Percentiles rank a stretch among this genome's conserved stretches.
Conservation (phyloP, 78 protist genomes). For the Dictyostelium purpureum region DNA sequence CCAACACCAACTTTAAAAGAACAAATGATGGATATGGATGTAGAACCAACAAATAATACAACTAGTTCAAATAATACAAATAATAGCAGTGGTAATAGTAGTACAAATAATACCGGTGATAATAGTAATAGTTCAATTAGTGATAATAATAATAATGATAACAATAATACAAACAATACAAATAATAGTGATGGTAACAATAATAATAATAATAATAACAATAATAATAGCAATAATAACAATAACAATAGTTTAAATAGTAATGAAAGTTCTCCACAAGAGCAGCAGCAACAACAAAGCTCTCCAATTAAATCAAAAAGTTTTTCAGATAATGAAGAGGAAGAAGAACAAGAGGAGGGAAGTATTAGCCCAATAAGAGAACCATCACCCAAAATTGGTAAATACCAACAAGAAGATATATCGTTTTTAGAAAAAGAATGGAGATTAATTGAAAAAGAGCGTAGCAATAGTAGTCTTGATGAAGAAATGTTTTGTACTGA, state of each 20-base stretch:
- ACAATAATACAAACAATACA: background rate
- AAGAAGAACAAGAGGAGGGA: background rate
- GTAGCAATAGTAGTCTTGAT: background rate
- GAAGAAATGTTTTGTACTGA: background rate
- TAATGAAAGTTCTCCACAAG: background rate
- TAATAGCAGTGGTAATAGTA: background rate
- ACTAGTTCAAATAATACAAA: background rate
- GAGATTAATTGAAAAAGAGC: background rate
- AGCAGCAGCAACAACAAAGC: background rate
- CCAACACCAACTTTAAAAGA: too few species aligned
- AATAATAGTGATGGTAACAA: background rate
- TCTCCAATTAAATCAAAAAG: background rate
- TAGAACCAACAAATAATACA: too few species aligned
- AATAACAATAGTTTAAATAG: background rate
- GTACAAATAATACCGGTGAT: background rate
- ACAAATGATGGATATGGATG: background rate
- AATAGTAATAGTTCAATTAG: background rate
- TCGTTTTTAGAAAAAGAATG: conserved; percentile 29
- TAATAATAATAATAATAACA: background rate
- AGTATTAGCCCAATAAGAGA: background rate
- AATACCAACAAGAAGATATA: background rate
- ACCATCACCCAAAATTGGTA: background rate
- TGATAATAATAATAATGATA: background rate
- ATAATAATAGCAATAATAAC: background rate
- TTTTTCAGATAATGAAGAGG: background rate